Evolutionary conservation across 169 alveolate species (phyloP).

Genomic region (Eimeria sp.): DNA sequence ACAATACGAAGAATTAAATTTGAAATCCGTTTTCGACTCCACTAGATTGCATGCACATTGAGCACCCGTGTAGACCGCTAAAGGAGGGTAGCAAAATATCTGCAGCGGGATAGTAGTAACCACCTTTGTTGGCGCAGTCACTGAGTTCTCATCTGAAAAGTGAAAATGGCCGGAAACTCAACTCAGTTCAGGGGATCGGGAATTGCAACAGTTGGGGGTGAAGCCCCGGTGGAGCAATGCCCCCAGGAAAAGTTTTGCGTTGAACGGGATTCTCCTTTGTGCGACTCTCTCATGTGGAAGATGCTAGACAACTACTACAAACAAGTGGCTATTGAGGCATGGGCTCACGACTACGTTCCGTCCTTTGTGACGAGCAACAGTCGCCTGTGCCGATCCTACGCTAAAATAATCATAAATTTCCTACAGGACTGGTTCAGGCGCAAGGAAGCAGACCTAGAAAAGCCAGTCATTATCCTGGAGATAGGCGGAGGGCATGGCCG

Average conservation of each 20-base stretch:
- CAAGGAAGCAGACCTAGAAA: constrained; percentile 80
- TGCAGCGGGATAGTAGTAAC: not conserved
- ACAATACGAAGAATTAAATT: not conserved
- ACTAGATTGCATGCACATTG: not conserved
- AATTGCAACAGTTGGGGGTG: constrained; percentile 88
- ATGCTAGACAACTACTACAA: constrained; percentile 89
- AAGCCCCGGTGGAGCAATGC: constrained; percentile 89
- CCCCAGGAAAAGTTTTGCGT: constrained; percentile 89
- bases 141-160: not conserved
- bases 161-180: constrained; percentile 16
- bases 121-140: not conserved
- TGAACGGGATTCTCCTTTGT: constrained; percentile 86
- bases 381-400: constrained; percentile 90
- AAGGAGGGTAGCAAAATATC: not conserved
- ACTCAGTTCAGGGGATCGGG: constrained; percentile 73
- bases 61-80: not conserved
- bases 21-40: not conserved
- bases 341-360: constrained; percentile 91
- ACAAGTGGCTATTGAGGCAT: constrained; percentile 90
- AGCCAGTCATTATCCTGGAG: constrained; percentile 88
- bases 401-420: constrained; percentile 89
- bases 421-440: constrained; percentile 87
- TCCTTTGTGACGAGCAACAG: constrained; percentile 91
- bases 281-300: constrained; percentile 90
- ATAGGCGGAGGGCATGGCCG: constrained; percentile 93